Base-by-base conservation (phyloP, 805 yeast genomes). In the Myxozyma udenii region DNA sequence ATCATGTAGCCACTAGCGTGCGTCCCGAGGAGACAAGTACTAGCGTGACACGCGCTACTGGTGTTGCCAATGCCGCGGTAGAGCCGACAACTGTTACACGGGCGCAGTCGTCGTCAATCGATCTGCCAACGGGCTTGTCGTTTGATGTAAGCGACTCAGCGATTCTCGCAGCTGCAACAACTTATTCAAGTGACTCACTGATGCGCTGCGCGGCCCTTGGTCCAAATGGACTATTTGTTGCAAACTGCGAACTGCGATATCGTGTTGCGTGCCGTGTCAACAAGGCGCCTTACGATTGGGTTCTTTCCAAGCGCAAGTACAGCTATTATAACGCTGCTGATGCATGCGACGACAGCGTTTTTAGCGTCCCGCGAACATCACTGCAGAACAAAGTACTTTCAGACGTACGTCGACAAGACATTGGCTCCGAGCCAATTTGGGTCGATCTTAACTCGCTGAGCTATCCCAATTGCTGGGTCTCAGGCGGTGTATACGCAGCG, bases 161-260 rank as follows among this genome's bases (percentile, higher is more conserved):
- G 48, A 44, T 46, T 16, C 46, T 30, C 12, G 40, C 44, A 28
- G 9, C 33, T 9, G 9, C 33, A 28, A 9, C 33, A 28, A 28
- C 12, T 9, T 28, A 23, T 16, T 40, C 18, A 62, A n/a, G n/a
- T n/a, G n/a, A n/a, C n/a, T n/a, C n/a, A n/a, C n/a, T n/a, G n/a
- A 62, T 43, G 53, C 71, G 72, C 44, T 80, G 84, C 64, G 84
- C 79, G 0, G 63, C 65, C 1, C 51, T 75, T 16, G 62, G 55
- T 33, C 42, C 63, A 0, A 63, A 65, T 2, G 87, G 88, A 1
- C 85, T 91, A 87, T 49, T 53, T 3, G 83, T 86, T 0, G 77
- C 73, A 12, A 79, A 87, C 61, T 91, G 98, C 68, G 81, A 83
- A 61, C 66, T 70, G 0, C 61, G 71, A 24, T 69, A 74, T 49